Evolutionary conservation across 1,284 basidiomycete species (phyloP), one percentile per base, ranked within the genome.

Genomic region (Moesziomyces sp.): DNA sequence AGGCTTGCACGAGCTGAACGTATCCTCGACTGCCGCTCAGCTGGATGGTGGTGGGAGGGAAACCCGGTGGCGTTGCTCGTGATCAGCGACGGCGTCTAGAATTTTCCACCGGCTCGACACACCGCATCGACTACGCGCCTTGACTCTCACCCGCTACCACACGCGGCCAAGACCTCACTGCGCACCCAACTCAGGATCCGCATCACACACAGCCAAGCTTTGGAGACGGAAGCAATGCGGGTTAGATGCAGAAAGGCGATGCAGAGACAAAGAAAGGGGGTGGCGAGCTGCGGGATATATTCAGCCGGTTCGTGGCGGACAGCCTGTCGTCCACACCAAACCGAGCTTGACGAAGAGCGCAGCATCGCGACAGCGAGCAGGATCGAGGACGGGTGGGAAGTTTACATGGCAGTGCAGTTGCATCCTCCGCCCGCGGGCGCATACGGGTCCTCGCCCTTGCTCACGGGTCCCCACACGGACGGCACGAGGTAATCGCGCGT

Each of bases 401-500:
- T 46, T 42, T 62, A 81, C 78, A 81, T 80, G 61, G 78, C 75
- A 28, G 67, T 54, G 63, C 79, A 81, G 45, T 60, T 70, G 72
- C 90, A 91, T 51, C 90, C 83, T 48, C 79, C 81, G 11, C 79
- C 80, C 73, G 88, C 90, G 63, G 91, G 91, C 59, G 91, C 92
- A 84, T 93, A 95, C 50, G 93, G 93, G 83, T 95, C 93, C 83
- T 94, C 92, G 70, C 89, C 88, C 86, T 93, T 94, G 82, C 88
- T 89, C 34, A 94, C 89, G 19, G 92, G 91, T n/a, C 95, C 94
- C 95, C 95, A 97, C 45, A 96, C 91, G 35, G 91, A 92, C 5
- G 93, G 93, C 81, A 93, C 91, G 69, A 95, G 88, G 79, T 91
- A 92, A 85, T 97, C 94, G 80, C 90, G 91, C 35, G 93, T 96